Evolutionary conservation across 257 asterid species (phyloP).

Genomic region (Nicotiana obtusifolia): DNA sequence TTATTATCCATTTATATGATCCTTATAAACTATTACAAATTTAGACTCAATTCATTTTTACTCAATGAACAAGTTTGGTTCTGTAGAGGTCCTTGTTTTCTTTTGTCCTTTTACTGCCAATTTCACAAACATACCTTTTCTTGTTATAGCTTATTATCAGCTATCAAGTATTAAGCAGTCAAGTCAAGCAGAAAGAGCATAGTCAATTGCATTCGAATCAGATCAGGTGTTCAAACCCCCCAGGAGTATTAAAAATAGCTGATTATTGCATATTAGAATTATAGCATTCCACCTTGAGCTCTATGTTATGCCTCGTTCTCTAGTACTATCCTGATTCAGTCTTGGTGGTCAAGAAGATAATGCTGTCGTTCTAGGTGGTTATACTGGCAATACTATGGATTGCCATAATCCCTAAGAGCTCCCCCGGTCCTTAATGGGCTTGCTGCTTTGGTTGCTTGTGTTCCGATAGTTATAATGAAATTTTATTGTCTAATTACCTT

Average conservation of each 20-base stretch:
- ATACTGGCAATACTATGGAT: neutral
- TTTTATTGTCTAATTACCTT: constrained; percentile 6
- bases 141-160: neutral
- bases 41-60: neutral
- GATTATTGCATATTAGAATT: neutral
- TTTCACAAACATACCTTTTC: neutral
- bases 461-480: neutral
- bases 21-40: neutral
- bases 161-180: neutral
- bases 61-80: neutral
- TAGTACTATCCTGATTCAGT: neutral
- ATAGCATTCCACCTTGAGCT: constrained; percentile 3
- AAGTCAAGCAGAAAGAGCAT: neutral
- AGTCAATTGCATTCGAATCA: constrained; percentile 3
- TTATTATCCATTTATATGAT: neutral
- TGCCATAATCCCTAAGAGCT: neutral
- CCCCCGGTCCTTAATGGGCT: neutral
- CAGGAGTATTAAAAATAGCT: neutral
- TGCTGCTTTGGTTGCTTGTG: constrained; percentile 3
- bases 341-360: neutral
- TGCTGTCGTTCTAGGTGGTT: neutral
- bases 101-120: neutral
- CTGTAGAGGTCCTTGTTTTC: neutral
- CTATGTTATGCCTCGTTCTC: neutral
- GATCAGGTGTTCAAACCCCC: neutral